Percentiles rank a stretch among this genome's conserved stretches.
Conservation (phyloP, 345 rosid genomes). For the Rhizophora mangle region DNA sequence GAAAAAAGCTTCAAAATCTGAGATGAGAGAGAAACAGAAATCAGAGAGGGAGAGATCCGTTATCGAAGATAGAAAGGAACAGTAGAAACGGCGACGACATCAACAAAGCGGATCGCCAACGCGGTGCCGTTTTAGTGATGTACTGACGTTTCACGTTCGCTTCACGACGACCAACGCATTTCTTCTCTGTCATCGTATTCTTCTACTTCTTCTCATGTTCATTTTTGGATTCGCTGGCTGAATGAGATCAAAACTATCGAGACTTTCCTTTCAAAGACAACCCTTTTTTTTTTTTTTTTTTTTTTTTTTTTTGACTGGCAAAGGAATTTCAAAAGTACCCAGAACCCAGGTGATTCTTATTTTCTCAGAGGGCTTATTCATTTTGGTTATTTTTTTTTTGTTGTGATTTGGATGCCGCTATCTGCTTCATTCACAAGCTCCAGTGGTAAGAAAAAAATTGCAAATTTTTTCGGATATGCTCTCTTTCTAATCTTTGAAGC, state of each 20-base stretch:
- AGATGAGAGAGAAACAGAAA: background rate
- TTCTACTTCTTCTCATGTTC: background rate
- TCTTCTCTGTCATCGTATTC: background rate
- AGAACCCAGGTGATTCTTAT: too few relatives aligned
- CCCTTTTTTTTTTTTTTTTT: too few relatives aligned
- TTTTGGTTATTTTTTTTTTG: too few relatives aligned
- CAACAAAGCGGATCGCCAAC: slow-evolving; percentile 11
- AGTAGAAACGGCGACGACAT: slow-evolving; percentile 8
- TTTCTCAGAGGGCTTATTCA: too few relatives aligned
- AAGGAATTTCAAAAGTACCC: too few relatives aligned
- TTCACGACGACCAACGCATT: background rate
- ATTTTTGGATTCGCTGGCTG: slow-evolving; percentile 1
- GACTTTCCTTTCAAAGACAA: too few relatives aligned
- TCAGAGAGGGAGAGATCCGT: slow-evolving; percentile 13
- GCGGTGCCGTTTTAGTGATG: slow-evolving; percentile 22
- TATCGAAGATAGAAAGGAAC: slow-evolving; percentile 1
- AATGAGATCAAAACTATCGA: background rate
- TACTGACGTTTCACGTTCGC: background rate
- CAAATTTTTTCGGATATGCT: background rate
- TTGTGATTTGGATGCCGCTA: too few relatives aligned
- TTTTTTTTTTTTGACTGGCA: too few relatives aligned
- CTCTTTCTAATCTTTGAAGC: background rate
- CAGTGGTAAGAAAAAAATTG: too few relatives aligned
- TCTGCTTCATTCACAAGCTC: too few relatives aligned
- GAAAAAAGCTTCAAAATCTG: too few relatives aligned